These are phyloP conservation scores for Lachnellula occidentalis DNA, from an alignment of 2,329 filamentous ascomycete species.

Conservation along the genomic window DNA sequence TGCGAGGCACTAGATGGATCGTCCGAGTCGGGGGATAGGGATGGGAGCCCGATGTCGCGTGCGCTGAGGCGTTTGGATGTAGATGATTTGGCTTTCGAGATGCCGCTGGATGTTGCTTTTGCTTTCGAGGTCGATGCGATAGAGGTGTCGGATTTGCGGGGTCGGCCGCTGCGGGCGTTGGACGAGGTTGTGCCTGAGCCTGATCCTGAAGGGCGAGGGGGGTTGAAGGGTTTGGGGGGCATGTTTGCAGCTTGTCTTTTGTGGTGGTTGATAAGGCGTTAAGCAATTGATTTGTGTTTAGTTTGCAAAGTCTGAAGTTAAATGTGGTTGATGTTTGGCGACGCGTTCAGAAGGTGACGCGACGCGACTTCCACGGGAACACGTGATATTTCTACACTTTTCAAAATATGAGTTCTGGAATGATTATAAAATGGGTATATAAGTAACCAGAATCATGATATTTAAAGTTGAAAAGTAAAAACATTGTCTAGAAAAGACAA, in stretches of 20 bases:
- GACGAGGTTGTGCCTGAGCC: neutral
- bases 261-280: neutral
- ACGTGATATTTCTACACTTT: neutral
- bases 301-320: neutral
- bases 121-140: neutral
- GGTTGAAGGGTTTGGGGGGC: conserved; percentile 30
- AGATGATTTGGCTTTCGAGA: conserved; percentile 7
- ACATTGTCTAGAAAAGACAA: too few relatives aligned
- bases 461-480: too few relatives aligned
- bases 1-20: neutral
- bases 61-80: neutral
- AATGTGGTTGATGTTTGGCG: neutral
- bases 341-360: neutral
- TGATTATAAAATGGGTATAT: too few relatives aligned
- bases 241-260: conserved; percentile 11
- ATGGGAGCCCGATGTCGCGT: neutral
- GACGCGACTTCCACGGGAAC: neutral
- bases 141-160: conserved; percentile 2
- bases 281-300: neutral
- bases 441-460: too few relatives aligned
- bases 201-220: conserved; percentile 20
- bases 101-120: conserved; percentile 2
- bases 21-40: neutral
- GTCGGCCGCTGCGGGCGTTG: neutral
- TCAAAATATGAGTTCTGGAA: too few relatives aligned